Evolutionary conservation across 1,139 yeast genomes (phyloP), one percentile per base, ranked within the genome.

Genomic region (Candida dubliniensis): DNA sequence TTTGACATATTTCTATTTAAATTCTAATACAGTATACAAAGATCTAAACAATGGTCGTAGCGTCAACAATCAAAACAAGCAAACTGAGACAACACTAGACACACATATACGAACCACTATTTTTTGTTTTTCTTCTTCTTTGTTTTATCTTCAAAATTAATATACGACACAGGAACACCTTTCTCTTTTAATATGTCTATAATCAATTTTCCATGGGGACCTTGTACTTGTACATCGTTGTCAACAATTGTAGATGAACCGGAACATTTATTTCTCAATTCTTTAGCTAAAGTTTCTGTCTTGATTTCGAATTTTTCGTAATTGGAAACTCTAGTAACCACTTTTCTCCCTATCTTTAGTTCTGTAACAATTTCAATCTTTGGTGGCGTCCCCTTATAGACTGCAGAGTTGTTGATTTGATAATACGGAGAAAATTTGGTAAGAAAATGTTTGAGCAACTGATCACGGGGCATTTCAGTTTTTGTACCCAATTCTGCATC

Each of bases 331-430:
- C 82, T 74, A 0, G 98, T 91, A 14, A 89, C 79, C 6, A 84
- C 74, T 59, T 90, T 91, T 47, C 95, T 75, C 0, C 97, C 96
- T 46, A 87, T 83, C 53, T 88, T 86, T 53, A 82, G 77, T 61
- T 88, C 95, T 8, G 91, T 84, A 8, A 81, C 66, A 14, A 93
- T 77, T 34, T 75, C 66, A 29, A 93, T 76, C 38, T 71, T 76
- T 8, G 96, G 96, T 1, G 85, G 73, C 1, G 69, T 66, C 1
- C 98, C 98, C 52, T 76, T 85, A 29, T 48, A 39, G 3, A 62
- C 45, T 7, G 51, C 52, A 1, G 54, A 43, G 6, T 64, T 59
- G 26, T 74, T 63, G 10, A 91, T 72, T 36, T 76, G 74, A 59
- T 82, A 86, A 54, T 71, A 76, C 13, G 81, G 79, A 0, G 84